These are phyloP conservation scores for Erigeron canadensis DNA, from an alignment of 129 eudicot genomes.

Conservation along the genomic window DNA sequence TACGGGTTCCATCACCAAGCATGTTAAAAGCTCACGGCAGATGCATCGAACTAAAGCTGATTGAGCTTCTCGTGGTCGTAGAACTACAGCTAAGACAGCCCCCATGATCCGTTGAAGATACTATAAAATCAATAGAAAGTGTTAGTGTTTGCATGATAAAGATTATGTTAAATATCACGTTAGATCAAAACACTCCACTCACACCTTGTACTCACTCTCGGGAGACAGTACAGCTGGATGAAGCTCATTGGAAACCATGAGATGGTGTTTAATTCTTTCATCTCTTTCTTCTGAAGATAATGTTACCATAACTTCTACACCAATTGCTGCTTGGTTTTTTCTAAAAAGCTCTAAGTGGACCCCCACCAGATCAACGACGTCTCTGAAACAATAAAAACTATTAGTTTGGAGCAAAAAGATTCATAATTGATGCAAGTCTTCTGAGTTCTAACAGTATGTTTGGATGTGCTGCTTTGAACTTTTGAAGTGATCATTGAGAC, in stretches of 20 bases:
- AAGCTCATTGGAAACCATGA: conserved; percentile 79
- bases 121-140: conserved; percentile 33
- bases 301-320: conserved; percentile 92
- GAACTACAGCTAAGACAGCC: conserved; percentile 69
- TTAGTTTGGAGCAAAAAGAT: conserved; percentile 7
- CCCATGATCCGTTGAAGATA: conserved; percentile 81
- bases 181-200: conserved; percentile 48
- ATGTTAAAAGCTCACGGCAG: conserved; percentile 83
- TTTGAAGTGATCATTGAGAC: not conserved
- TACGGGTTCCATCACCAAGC: conserved; percentile 88
- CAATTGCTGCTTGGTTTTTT: conserved; percentile 83
- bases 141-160: conserved; percentile 20
- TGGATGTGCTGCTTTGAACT: conserved; percentile 2
- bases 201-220: conserved; percentile 99
- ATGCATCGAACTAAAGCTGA: conserved; percentile 88
- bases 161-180: not conserved
- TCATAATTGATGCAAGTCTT: not conserved
- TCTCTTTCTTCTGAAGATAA: conserved; percentile 96
- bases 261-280: conserved; percentile 92
- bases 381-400: conserved; percentile 47
- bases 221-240: conserved; percentile 94
- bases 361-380: conserved; percentile 77
- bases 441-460: not conserved
- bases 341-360: conserved; percentile 87
- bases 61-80: conserved; percentile 84